Evolutionary conservation across 352 stramenopile genomes (phyloP).

Genomic region (Aphanomyces stellatus): DNA sequence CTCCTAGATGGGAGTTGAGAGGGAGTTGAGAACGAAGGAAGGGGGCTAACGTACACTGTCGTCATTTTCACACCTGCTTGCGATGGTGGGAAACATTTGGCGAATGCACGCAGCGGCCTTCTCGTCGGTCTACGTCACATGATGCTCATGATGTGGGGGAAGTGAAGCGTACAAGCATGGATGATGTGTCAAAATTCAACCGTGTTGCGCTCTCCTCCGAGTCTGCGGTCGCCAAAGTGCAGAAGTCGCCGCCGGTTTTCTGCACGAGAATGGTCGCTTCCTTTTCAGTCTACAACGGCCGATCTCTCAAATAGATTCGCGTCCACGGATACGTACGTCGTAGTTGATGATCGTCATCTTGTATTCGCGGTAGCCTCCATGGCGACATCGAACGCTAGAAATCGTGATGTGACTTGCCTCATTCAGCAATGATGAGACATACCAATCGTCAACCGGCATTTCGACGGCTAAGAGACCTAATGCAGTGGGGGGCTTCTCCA

Average conservation of each 20-base stretch:
- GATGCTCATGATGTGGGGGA: neutral
- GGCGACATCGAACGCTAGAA: conserved; percentile 13
- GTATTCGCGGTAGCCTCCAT: conserved; percentile 20
- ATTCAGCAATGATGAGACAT: neutral
- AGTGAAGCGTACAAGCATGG: neutral
- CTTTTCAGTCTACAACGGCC: neutral
- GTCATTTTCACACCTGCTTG: neutral
- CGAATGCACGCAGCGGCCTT: neutral
- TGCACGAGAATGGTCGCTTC: neutral
- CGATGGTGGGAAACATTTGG: conserved; percentile 6
- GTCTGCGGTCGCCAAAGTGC: neutral
- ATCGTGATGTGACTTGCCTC: neutral
- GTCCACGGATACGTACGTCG: neutral
- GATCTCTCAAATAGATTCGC: neutral
- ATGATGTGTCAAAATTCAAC: conserved; percentile 8
- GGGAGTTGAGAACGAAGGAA: neutral
- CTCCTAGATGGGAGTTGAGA: conserved; percentile 17
- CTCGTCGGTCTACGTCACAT: neutral
- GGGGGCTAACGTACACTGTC: neutral
- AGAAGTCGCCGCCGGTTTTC: conserved; percentile 12
- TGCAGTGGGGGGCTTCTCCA: neutral
- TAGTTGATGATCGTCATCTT: conserved; percentile 14
- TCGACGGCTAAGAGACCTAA: conserved; percentile 16
- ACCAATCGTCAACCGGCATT: conserved; percentile 19
- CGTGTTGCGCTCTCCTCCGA: neutral